These are phyloP conservation scores for Glycyrrhiza uralensis DNA, from an alignment of 306 rosid species.

Conservation along the genomic window DNA sequence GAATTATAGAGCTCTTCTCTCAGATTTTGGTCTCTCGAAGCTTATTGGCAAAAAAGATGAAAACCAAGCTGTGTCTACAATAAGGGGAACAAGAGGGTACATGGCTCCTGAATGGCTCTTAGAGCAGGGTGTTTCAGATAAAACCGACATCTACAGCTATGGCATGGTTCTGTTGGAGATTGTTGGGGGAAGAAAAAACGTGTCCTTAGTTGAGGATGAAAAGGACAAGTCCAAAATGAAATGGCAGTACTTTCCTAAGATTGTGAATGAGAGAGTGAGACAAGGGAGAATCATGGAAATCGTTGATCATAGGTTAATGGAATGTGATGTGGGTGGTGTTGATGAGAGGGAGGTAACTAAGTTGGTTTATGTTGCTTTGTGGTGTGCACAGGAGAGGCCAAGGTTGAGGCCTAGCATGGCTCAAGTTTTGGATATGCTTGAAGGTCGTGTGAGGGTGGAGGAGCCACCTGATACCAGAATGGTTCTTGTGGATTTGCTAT, in stretches of 20 bases:
- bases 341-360: slow-evolving; percentile 55
- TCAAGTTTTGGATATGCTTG: slow-evolving; percentile 72
- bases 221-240: slow-evolving; percentile 35
- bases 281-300: slow-evolving; percentile 66
- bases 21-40: slow-evolving; percentile 79
- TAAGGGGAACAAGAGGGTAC: slow-evolving; percentile 80
- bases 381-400: slow-evolving; percentile 83
- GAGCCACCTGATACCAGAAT: slow-evolving; percentile 66
- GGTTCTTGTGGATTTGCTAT: slow-evolving; percentile 52
- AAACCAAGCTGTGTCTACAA: slow-evolving; percentile 51
- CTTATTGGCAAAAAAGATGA: slow-evolving; percentile 61
- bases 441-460: slow-evolving; percentile 51
- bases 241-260: slow-evolving; percentile 60
- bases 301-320: slow-evolving; percentile 55
- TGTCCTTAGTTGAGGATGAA: slow-evolving; percentile 28
- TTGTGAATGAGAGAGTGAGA: slow-evolving; percentile 59
- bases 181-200: slow-evolving; percentile 65
- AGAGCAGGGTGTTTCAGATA: slow-evolving; percentile 69
- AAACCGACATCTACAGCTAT: slow-evolving; percentile 68
- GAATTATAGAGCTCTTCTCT: slow-evolving; percentile 51
- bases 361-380: slow-evolving; percentile 57
- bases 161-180: slow-evolving; percentile 85
- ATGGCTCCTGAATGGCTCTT: slow-evolving; percentile 88
- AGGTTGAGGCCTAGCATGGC: slow-evolving; percentile 60
- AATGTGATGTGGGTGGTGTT: slow-evolving; percentile 30